Percentiles rank a stretch among this genome's conserved stretches.
Evolutionary conservation across 495 filamentous ascomycete species (phyloP).

Genomic region (Aspergillus haitiensis): DNA sequence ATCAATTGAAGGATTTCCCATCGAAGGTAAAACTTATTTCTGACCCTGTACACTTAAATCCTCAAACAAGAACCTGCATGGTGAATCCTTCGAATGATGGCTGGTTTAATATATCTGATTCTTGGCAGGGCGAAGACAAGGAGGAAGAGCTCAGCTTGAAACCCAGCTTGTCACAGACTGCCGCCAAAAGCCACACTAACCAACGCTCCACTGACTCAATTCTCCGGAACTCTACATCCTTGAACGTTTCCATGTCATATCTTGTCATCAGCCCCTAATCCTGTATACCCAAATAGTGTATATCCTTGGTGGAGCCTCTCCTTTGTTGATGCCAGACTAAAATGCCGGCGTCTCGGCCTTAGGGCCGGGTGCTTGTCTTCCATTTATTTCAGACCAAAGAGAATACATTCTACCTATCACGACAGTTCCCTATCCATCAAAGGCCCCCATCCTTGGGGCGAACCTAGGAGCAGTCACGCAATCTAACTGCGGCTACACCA

Average conservation of each 20-base stretch:
- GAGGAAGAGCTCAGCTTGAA: constrained; percentile 29
- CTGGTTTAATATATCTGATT: constrained; percentile 14
- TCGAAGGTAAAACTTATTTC: not conserved
- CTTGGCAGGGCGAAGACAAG: constrained; percentile 27
- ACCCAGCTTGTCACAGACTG: constrained; percentile 37
- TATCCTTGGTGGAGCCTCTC: constrained; percentile 20
- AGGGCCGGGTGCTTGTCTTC: constrained; percentile 26
- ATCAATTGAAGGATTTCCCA: not conserved
- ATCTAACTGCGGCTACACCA: constrained; percentile 27
- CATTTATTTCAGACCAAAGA: constrained; percentile 41
- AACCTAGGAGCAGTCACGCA: constrained; percentile 23
- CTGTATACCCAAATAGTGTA: constrained; percentile 16
- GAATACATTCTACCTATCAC: constrained; percentile 24
- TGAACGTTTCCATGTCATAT: constrained; percentile 8
- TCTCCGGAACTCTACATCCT: constrained; percentile 7
- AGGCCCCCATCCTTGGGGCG: constrained; percentile 9
- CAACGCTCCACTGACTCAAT: constrained; percentile 14
- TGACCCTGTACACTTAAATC: not conserved
- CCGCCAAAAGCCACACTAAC: constrained; percentile 27
- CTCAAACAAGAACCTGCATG: too few species aligned
- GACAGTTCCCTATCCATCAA: constrained; percentile 35
- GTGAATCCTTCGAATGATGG: too few species aligned
- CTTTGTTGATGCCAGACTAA: constrained; percentile 2
- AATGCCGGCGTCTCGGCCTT: constrained; percentile 14
- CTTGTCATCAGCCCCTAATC: constrained; percentile 15